phyloP scores from a whole-genome alignment of 164 flowering plant species.

The Vitis rupestris region DNA sequence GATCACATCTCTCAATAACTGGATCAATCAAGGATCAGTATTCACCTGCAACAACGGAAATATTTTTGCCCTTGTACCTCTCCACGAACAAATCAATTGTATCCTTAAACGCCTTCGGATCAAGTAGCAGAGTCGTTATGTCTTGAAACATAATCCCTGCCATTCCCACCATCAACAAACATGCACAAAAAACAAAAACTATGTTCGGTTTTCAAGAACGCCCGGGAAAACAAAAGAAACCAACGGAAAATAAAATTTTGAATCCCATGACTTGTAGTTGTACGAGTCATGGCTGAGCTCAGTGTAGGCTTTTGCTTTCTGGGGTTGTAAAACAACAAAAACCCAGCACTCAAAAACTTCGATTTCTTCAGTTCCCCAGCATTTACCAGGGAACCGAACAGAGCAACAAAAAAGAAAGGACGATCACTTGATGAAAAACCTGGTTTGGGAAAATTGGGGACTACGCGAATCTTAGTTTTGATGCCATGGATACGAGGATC shows the following conservation, averaged over 20 bases:
- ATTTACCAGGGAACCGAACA: not conserved
- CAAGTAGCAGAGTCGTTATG: slow-evolving; percentile 80
- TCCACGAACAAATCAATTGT: slow-evolving; percentile 92
- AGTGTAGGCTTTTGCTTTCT: not conserved
- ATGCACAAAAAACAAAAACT: not conserved
- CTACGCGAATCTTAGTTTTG: slow-evolving; percentile 71
- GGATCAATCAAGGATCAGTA: not conserved
- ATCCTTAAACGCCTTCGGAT: slow-evolving; percentile 81
- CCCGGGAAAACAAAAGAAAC: not conserved
- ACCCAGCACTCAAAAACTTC: not conserved
- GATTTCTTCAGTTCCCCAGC: not conserved
- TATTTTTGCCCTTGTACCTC: slow-evolving; percentile 72
- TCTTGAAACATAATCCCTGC: slow-evolving; percentile 97
- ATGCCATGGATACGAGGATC: slow-evolving; percentile 78
- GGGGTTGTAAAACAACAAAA: not conserved
- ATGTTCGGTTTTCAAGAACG: not conserved
- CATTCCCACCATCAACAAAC: slow-evolving; percentile 3
- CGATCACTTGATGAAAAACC: slow-evolving; percentile 31
- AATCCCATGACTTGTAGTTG: not conserved
- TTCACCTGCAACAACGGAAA: slow-evolving; percentile 90
- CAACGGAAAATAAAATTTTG: not conserved
- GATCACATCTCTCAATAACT: too few species aligned
- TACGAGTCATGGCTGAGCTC: not conserved
- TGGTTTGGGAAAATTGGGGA: slow-evolving; percentile 85
- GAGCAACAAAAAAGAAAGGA: not conserved